Evolutionary conservation across 1,284 basidiomycete species (phyloP), one percentile per base, ranked within the genome.

Genomic region (Sporisorium exsertum): DNA sequence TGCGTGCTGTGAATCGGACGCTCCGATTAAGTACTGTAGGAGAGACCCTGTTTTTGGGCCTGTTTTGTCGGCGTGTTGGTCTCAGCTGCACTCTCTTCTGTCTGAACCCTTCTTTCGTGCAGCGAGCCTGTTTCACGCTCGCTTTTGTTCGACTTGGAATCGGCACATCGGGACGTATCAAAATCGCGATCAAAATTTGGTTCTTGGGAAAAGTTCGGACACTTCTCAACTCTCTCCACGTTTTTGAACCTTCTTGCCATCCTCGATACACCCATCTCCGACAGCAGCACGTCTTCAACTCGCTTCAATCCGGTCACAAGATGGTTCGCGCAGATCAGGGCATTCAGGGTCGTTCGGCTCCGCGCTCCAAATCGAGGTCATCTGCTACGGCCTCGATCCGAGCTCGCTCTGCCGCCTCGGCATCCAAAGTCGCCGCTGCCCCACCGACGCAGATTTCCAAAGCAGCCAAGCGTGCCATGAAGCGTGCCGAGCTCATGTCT

Each of bases 381-480:
- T 72, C 65, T 2, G 63, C 66, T 24, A 64, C 69, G 8, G 45
- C 73, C n/a, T 33, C 55, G 6, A 51, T 67, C 20, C 55, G 61
- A 40, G 55, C 60, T 15, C 58, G 60, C 27, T 53, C 64, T 16
- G 57, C 64, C 33, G 55, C 54, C 12, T 40, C 61, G 0, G 45
- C 64, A 27, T 51, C 71, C 27, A 68, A 60, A n/a, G 50, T 40
- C 26, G 35, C 64, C 3, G 43, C 58, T 50, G 61, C 69, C 5
- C 69, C 62, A 26, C 58, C 65, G 1, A 64, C 62, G 2, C 69
- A 77, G 32, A 72, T 79, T 55, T 70, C 66, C 52, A 80, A 80
- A 50, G 76, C 79, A 8, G 73, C 72, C 45, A 80, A 80, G 45
- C 66, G 79, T 6, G 77, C 79, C 10, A 51, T 72, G 49, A 80